phyloP scores from a whole-genome alignment of 2,329 filamentous ascomycete species.

The Colletotrichum phormii region DNA sequence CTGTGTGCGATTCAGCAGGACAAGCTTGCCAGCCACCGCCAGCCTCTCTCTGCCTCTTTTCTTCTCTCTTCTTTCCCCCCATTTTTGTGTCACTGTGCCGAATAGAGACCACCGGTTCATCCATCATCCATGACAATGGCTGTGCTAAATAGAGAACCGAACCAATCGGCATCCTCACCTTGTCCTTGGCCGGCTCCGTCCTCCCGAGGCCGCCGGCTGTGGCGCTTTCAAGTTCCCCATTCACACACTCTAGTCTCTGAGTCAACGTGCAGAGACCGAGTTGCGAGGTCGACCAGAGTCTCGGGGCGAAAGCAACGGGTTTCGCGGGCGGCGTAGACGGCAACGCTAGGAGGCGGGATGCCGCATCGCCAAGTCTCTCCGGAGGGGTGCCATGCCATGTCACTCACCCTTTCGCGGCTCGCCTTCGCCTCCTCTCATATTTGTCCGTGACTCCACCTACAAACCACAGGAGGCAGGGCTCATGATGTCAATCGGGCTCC shows the following conservation, averaged over 20 bases:
- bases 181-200: neutral
- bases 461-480: neutral
- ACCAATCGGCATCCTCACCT: slow-evolving; percentile 15
- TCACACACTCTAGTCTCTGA: neutral
- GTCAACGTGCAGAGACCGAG: neutral
- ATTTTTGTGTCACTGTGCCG: too few relatives aligned
- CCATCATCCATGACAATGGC: neutral
- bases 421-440: slow-evolving; percentile 21
- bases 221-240: neutral
- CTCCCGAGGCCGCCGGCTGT: slow-evolving; percentile 9
- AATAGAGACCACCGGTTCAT: neutral
- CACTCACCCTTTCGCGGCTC: neutral
- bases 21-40: neutral
- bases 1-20: slow-evolving; percentile 2
- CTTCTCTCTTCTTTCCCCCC: neutral
- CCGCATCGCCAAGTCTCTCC: slow-evolving; percentile 18
- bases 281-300: neutral
- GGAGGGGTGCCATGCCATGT: neutral
- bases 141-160: neutral
- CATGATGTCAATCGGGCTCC: slow-evolving; percentile 27
- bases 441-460: slow-evolving; percentile 15
- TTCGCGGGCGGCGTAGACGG: slow-evolving; percentile 2
- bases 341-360: neutral
- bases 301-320: neutral
- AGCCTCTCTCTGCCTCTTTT: neutral